Conservation (phyloP, 2,329 filamentous ascomycete genomes). For the Metarhizium rileyi region DNA sequence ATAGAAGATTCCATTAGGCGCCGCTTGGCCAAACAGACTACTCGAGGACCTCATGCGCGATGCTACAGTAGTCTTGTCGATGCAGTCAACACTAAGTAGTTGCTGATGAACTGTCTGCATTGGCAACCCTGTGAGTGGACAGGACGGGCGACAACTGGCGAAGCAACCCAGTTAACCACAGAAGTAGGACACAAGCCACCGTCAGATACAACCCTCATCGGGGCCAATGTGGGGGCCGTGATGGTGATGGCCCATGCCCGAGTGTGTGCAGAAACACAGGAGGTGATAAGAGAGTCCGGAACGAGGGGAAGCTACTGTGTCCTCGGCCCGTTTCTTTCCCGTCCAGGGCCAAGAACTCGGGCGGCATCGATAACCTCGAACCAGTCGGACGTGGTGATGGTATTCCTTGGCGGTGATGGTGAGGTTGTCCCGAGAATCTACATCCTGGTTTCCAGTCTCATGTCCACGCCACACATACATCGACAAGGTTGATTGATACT, state of each 20-base stretch:
- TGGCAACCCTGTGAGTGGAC: background rate
- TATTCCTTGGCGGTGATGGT: background rate
- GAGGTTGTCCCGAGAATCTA: background rate
- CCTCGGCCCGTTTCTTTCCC: background rate
- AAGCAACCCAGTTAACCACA: background rate
- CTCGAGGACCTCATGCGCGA: background rate
- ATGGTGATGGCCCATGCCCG: background rate
- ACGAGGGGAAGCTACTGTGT: background rate
- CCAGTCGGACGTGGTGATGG: background rate
- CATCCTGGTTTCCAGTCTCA: background rate
- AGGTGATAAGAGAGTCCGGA: background rate
- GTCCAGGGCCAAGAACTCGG: background rate
- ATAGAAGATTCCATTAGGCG: background rate
- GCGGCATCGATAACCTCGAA: background rate
- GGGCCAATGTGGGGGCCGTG: conserved; percentile 1
- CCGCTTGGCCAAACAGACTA: background rate
- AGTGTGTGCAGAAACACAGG: background rate
- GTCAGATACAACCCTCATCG: background rate
- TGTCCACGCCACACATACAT: background rate
- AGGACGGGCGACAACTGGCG: background rate
- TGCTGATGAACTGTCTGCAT: background rate
- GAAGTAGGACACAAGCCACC: background rate
- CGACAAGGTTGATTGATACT: background rate
- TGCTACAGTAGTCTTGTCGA: background rate
- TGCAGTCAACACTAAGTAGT: background rate